Percentiles rank a stretch among this genome's conserved stretches.
phyloP scores from a whole-genome alignment of 192 early-diverging fungal genomes.

The Coemansia guatemalensis region DNA sequence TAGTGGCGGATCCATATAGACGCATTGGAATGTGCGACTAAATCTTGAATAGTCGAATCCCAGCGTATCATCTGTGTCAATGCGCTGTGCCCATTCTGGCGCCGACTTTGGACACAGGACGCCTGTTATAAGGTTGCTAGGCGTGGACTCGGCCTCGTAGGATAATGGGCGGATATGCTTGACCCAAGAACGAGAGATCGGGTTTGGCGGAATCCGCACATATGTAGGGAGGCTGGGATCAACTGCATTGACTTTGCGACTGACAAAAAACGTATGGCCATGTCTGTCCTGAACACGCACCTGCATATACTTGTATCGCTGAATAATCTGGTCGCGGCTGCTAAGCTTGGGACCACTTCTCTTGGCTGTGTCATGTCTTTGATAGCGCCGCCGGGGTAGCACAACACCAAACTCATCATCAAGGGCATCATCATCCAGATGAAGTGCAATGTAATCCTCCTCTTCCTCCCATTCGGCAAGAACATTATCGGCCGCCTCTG shows the following conservation, averaged over 20 bases:
- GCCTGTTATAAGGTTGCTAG: slow-evolving; percentile 30
- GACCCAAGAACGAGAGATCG: slow-evolving; percentile 86
- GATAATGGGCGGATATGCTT: slow-evolving; percentile 64
- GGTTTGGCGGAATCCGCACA: slow-evolving; percentile 80
- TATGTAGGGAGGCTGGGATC: slow-evolving; percentile 87
- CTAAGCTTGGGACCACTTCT: slow-evolving; percentile 54
- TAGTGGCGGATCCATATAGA: slow-evolving; percentile 93
- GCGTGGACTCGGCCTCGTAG: slow-evolving; percentile 34
- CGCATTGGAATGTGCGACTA: slow-evolving; percentile 74
- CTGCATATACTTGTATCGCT: slow-evolving; percentile 85
- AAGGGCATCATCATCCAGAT: slow-evolving; percentile 74
- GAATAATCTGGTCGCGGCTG: slow-evolving; percentile 68
- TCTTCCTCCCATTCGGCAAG: slow-evolving; percentile 79
- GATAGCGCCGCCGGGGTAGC: slow-evolving; percentile 45
- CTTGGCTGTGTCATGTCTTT: slow-evolving; percentile 35
- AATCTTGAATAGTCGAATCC: slow-evolving; percentile 45
- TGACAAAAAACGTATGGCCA: slow-evolving; percentile 83
- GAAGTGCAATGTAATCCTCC: slow-evolving; percentile 57
- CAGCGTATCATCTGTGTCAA: slow-evolving; percentile 28
- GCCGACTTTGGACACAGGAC: slow-evolving; percentile 34
- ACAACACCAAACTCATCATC: slow-evolving; percentile 73
- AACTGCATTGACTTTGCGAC: slow-evolving; percentile 76
- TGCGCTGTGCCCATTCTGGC: slow-evolving; percentile 30
- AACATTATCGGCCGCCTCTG: slow-evolving; percentile 71
- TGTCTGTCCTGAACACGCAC: slow-evolving; percentile 81